phyloP scores from a whole-genome alignment of 2,329 filamentous ascomycete genomes.

The Nemania bipapillata region DNA sequence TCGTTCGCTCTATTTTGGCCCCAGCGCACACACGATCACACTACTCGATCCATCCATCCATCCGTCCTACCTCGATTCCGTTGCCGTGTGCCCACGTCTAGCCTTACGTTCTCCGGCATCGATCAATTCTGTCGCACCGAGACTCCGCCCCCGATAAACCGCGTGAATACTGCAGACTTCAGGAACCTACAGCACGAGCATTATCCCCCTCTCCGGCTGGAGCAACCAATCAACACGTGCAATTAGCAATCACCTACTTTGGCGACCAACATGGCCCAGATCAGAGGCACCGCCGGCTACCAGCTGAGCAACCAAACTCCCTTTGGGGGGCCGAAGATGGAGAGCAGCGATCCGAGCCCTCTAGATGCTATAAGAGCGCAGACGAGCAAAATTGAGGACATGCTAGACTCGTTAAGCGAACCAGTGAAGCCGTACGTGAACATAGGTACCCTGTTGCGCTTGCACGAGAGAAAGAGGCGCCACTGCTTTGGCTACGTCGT shows the following conservation, averaged over 20 bases:
- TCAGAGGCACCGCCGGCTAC: constrained; percentile 79
- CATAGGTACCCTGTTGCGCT: constrained; percentile 15
- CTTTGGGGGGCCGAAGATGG: constrained; percentile 71
- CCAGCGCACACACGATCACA: constrained; percentile 25
- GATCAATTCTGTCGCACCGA: constrained; percentile 24
- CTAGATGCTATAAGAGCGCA: constrained; percentile 91
- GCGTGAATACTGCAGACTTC: neutral
- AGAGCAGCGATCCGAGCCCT: constrained; percentile 76
- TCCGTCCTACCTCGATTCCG: too few relatives aligned
- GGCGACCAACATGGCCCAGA: constrained; percentile 55
- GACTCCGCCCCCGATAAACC: constrained; percentile 1
- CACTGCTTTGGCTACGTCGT: neutral
- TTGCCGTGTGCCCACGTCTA: constrained; percentile 9
- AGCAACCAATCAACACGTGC: constrained; percentile 41
- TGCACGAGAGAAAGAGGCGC: constrained; percentile 1
- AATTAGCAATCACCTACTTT: constrained; percentile 22
- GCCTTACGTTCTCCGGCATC: neutral
- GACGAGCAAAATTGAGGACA: constrained; percentile 98
- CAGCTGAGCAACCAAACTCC: constrained; percentile 80
- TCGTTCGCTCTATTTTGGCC: neutral
- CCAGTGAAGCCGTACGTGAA: constrained; percentile 89
- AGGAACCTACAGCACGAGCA: neutral
- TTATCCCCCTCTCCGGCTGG: constrained; percentile 19
- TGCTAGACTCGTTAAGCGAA: constrained; percentile 85
- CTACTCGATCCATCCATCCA: neutral